Evolutionary conservation across 257 asterid species (phyloP), one percentile per base, ranked within the genome.

Genomic region (Jasminum sambac): DNA sequence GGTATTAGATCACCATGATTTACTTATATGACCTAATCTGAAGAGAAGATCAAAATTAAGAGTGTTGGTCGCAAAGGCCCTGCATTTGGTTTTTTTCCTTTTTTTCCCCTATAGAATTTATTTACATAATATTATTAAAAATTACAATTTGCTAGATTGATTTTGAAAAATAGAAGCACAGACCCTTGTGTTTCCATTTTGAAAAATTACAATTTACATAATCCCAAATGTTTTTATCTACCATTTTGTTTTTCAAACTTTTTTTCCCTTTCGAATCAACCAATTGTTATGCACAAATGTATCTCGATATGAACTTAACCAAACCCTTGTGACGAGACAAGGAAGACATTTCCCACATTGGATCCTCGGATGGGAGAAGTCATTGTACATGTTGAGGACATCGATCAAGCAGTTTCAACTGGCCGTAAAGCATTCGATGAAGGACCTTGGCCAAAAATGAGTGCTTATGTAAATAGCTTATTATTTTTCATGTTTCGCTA

Each of bases 341-440:
- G 98, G 62, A 90, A 89, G 78, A 89, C 96, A 10, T 93, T 93
- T 77, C 89, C 87, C 21, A 93, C 97, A 10, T 72, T 93, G 78
- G 98, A 93, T 79, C 98, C 97, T 19, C 84, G 98, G 77, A 88
- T 89, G 5, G 97, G 97, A 62, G 95, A 93, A 44, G 88, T 88
- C 40, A 93, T 93, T 81, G 94, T 95, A 39, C 83, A 87, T 79
- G 88, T 90, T 21, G 98, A 90, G 73, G 98, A 93, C 74, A 46
- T 89, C 67, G 74, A 90, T 40, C 82, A 90, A 66, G 98, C 98
- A 24, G 97, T 93, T 19, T 83, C 90, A 70, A 86, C 94, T 65
- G 98, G 97, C 11, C 95, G 97, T n/a, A 90, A 87, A 82, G 98
- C 98, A 25, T 93, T 93, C 75, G 97, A 90, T 36, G 96, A 90